These are phyloP conservation scores for Ascochyta koolunga DNA, from an alignment of 2,329 filamentous ascomycete species.

Conservation along the genomic window DNA sequence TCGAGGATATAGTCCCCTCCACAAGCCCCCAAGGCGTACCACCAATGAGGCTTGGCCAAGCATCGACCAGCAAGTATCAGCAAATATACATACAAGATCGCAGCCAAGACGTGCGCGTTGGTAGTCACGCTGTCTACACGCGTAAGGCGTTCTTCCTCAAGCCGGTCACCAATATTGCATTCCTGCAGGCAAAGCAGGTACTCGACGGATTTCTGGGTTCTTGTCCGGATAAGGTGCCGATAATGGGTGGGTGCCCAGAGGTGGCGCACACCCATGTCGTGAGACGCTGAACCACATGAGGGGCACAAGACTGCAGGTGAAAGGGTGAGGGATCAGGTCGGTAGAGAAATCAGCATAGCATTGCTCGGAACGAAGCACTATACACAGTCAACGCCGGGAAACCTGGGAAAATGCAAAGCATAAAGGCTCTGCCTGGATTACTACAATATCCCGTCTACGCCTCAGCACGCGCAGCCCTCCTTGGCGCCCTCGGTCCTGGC, in stretches of 20 bases:
- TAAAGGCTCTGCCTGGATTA: conserved; percentile 9
- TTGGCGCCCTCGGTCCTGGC: conserved; percentile 75
- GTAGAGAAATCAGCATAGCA: neutral
- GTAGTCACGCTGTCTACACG: neutral
- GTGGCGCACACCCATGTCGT: conserved; percentile 4
- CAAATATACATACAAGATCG: neutral
- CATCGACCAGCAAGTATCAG: neutral
- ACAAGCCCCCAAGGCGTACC: conserved; percentile 2
- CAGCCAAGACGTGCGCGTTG: neutral
- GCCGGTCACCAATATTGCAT: neutral
- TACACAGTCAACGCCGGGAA: conserved; percentile 4
- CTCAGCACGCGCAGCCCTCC: conserved; percentile 87
- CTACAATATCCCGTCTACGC: conserved; percentile 9
- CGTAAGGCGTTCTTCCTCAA: conserved; percentile 7
- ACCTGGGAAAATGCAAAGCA: neutral
- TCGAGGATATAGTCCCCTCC: neutral
- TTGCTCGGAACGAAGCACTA: conserved; percentile 5
- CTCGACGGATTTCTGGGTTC: neutral
- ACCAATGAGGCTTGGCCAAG: conserved; percentile 2
- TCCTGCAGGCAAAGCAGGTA: neutral
- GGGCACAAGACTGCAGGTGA: neutral
- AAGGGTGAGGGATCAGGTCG: neutral
- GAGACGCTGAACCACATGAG: conserved; percentile 4
- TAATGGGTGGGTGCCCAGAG: conserved; percentile 1
- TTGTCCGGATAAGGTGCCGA: conserved; percentile 5